Conservation (phyloP, 169 alveolate genomes). For the Plasmodium gallinaceum region DNA sequence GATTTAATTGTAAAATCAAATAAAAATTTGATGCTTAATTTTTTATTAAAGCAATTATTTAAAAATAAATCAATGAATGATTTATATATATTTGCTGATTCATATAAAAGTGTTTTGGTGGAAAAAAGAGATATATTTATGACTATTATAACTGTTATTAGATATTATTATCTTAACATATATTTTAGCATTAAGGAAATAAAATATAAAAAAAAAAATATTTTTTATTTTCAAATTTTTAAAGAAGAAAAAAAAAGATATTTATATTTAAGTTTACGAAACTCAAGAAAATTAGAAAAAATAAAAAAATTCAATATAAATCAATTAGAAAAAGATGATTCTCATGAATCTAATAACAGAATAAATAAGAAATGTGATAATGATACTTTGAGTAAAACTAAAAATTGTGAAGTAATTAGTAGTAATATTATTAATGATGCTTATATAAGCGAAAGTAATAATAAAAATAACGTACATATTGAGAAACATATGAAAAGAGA, state of each 20-base stretch:
- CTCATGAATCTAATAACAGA: neutral
- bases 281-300: neutral
- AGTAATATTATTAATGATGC: neutral
- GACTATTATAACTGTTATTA: constrained; percentile 61
- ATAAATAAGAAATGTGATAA: neutral
- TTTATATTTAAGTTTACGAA: neutral
- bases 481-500: neutral
- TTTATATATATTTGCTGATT: constrained; percentile 56
- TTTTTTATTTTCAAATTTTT: constrained; percentile 67
- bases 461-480: neutral
- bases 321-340: neutral
- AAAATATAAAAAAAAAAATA: constrained; percentile 46
- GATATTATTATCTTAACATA: constrained; percentile 59
- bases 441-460: neutral
- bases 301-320: constrained; percentile 5
- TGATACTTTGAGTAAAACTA: neutral
- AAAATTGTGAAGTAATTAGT: neutral
- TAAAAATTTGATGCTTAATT: constrained; percentile 7
- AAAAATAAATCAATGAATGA: constrained; percentile 21
- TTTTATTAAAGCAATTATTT: constrained; percentile 55
- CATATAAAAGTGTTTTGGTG: constrained; percentile 64
- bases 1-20: constrained; percentile 51
- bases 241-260: constrained; percentile 14
- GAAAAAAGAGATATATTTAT: constrained; percentile 69
- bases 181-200: constrained; percentile 60